Base-by-base conservation (phyloP, 2,329 filamentous ascomycete species). In the Coniella vitis region DNA sequence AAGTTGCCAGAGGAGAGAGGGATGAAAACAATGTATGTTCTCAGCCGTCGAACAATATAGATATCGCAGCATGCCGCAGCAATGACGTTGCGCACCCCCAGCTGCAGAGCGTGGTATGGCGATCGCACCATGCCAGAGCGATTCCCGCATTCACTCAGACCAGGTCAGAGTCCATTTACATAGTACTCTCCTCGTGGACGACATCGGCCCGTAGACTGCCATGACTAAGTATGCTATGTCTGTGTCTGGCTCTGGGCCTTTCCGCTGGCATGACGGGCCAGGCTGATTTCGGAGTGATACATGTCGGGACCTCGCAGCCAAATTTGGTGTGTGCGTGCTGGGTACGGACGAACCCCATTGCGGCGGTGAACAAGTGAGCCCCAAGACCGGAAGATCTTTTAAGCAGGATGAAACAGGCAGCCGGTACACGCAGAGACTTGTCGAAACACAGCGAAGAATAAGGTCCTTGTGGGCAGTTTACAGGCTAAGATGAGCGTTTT, bases 381-480 rank as follows among this genome's bases (percentile, higher is more conserved):
- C 25, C 25, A 10, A 29, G 25, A 29, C 5, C 25, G 10, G 25
- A 10, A 29, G 25, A 29, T 29, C 10, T 29, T 29, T 29, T 5
- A 29, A 10, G 25, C 25, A 29, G 10, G 25, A 29, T 29, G 25
- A 29, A 29, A 29, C 25, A 29, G 25, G 10, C 25, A n/a, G n/a
- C n/a, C n/a, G n/a, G n/a, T n/a, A n/a, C n/a, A n/a, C n/a, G n/a
- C n/a, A n/a, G n/a, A n/a, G 48, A 54, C 57, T 55, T 58, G 53
- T 61, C 58, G 55, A 59, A 55, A 57, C n/a, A n/a, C n/a, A n/a
- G n/a, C n/a, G 58, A 61, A 61, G 56, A 49, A 58, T 58, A 57
- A 57, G 19, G 21, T 43, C 56, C 55, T 57, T 53, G 56, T 59
- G 48, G 46, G 46, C 55, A 31, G 42, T 29, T 31, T 22, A 19